Evolutionary conservation across 345 rosid species (phyloP).

Genomic region (Populus pruinosa): DNA sequence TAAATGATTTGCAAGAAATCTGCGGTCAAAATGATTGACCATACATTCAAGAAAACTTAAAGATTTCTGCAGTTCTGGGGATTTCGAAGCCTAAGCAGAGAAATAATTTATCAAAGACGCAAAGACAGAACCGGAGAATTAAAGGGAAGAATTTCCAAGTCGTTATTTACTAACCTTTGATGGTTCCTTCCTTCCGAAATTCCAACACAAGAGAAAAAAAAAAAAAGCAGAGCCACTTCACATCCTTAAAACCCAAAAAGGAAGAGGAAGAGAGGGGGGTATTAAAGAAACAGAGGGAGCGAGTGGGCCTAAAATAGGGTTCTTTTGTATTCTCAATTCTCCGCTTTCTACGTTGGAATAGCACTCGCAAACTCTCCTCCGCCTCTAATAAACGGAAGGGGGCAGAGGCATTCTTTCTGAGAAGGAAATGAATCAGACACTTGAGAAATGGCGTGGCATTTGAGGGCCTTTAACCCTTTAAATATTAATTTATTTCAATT

Average conservation of each 20-base stretch:
- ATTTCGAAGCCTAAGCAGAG: background rate
- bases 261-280: background rate
- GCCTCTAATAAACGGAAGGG: background rate
- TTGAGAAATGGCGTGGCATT: background rate
- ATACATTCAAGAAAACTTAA: background rate
- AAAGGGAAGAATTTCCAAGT: background rate
- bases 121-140: background rate
- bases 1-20: background rate
- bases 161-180: constrained; percentile 5
- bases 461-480: background rate
- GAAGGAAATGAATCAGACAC: background rate
- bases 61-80: background rate
- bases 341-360: constrained; percentile 44
- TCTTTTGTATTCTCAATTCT: background rate
- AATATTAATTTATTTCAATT: background rate
- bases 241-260: constrained; percentile 1
- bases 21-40: too few species aligned
- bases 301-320: background rate
- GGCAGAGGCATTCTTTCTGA: background rate
- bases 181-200: constrained; percentile 7
- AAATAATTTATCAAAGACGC: background rate
- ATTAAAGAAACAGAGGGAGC: background rate
- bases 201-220: background rate
- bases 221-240: constrained; percentile 4
- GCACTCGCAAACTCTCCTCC: constrained; percentile 32